phyloP scores from a whole-genome alignment of 169 alveolate genomes.

The Plasmodium berghei region DNA sequence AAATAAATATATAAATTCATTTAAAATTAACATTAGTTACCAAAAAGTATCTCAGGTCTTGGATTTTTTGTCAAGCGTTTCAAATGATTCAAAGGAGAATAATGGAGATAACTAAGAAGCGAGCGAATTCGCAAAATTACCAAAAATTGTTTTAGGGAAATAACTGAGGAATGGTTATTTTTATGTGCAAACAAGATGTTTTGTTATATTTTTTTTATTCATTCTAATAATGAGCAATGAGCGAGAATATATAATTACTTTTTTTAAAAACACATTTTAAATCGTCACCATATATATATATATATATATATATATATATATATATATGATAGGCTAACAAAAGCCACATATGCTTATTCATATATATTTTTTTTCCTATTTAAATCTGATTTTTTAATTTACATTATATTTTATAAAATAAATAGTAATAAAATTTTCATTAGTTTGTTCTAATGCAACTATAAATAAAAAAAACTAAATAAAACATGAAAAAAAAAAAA shows the following conservation, averaged over 20 bases:
- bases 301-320: neutral
- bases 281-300: neutral
- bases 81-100: neutral
- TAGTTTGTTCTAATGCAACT: too few species aligned
- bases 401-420: too few species aligned
- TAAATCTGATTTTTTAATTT: too few species aligned
- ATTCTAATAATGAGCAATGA: too few species aligned
- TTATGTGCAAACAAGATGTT: neutral
- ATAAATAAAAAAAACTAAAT: too few species aligned
- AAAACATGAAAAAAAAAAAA: too few species aligned
- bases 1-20: constrained; percentile 33
- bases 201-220: neutral
- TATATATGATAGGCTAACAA: neutral
- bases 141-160: too few species aligned
- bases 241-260: too few species aligned
- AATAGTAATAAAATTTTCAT: too few species aligned
- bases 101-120: neutral
- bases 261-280: too few species aligned
- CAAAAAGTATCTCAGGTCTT: constrained; percentile 60
- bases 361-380: neutral
- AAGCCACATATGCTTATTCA: neutral
- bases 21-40: constrained; percentile 60
- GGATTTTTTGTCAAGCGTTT: constrained; percentile 27
- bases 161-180: neutral
- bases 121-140: too few species aligned